Base-by-base conservation (phyloP, 2,329 filamentous ascomycete species). In the Paecilomyces formosus region DNA sequence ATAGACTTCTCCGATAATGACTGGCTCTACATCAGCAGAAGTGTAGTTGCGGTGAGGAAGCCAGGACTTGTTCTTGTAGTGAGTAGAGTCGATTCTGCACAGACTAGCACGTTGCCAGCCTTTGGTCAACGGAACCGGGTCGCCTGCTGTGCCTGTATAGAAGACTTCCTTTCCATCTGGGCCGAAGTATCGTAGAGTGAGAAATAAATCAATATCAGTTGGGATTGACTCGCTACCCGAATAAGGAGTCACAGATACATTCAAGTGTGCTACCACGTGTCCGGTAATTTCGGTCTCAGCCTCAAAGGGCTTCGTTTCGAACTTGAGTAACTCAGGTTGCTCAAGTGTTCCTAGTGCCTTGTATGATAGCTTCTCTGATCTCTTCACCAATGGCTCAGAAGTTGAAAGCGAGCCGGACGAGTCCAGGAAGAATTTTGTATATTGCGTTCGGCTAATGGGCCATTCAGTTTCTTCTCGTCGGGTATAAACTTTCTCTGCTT, bases 261-360 rank as follows among this genome's bases (percentile, higher is more conserved):
- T 84, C 3, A 90, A 75, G 62, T 85, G 86, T 0, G 85, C 85
- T 0, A 83, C 76, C 28, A 88, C 75, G 65, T 89, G 85, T 0
- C 88, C 88, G 0, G 88, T 90, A 57, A 90, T 83, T 66, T 90
- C 88, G 0, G 82, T 87, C 64, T 89, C 85, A 6, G 75, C 60
- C n/a, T 80, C 77, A 58, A 89, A 88, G 0, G 83, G 74, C 0
- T 76, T 58, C 0, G 82, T 87, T 0, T 74, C 76, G 68, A 89
- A 89, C 50, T 82, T 81, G 0, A 89, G 63, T 0, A 79, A 59
- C 55, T 86, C 75, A 0, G 79, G 80, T 9, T 81, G 76, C 0
- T 85, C 75, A 0, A 88, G 64, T 0, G 76, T 82, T 0, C 86
- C 85, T 0, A 88, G 76, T 0, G 85, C 85, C 56, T 77, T 76